Evolutionary conservation across 352 stramenopile genomes (phyloP), one percentile per base, ranked within the genome.

Genomic region (Plasmopara muralis): DNA sequence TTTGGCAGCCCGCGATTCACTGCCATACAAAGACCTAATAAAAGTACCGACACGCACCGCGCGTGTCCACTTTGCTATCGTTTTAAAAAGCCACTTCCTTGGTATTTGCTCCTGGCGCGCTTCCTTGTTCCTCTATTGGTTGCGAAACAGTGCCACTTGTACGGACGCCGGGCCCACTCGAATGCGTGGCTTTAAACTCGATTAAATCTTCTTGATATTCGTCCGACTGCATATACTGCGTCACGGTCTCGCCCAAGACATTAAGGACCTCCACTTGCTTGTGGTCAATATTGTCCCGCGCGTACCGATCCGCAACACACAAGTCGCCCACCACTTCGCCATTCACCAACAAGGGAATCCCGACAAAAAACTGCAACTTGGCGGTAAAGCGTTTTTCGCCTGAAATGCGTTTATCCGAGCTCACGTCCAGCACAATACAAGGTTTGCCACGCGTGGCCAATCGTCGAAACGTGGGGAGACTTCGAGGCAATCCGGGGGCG

Each of bases 341-440:
- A 50, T 89, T 81, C 31, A 93, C 72, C 15, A 91, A 72, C 35
- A 94, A 71, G 41, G 84, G 84, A 47, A 94, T 89, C 29, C 84
- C 84, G 14, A 94, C 80, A 44, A 94, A 94, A 53, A 94, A 94
- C 63, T 94, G 84, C 6, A 94, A 62, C 52, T 92, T 92, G 1
- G 84, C 83, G 0, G 74, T 79, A 38, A 76, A 83, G 20, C 84
- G 82, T 60, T 92, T 92, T 49, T 92, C 81, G n/a, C 80, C 82
- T 25, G 78, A 85, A 64, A 94, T 94, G 9, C 84, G 82, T 63
- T 92, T 91, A 64, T 94, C 84, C 5, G 77, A 85, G 46, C 79
- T 87, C 49, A 93, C 84, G 44, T 94, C 83, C 15, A 94, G 60
- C 35, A 94, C 84, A 37, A 94, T 92, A 51, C 84, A 94, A 8